Evolutionary conservation across 495 filamentous ascomycete genomes (phyloP).

Genomic region (Cetradonia linearis): DNA sequence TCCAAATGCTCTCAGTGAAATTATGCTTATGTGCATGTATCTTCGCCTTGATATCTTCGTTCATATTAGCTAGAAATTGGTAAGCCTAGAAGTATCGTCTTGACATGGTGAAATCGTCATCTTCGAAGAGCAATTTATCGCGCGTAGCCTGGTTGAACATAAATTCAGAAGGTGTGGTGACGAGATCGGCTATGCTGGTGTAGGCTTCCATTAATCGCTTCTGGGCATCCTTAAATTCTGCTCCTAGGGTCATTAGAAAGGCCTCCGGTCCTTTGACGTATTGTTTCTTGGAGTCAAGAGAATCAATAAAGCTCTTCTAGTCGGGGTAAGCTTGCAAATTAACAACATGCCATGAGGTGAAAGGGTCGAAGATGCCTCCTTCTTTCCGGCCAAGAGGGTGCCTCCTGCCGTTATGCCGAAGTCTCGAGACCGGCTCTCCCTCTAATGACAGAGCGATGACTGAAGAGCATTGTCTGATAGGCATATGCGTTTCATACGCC

Average conservation of each 20-base stretch:
- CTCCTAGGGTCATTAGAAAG: conserved; percentile 39
- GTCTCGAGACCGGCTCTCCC: conserved; percentile 30
- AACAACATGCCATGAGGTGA: conserved; percentile 43
- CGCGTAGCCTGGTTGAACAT: conserved; percentile 42
- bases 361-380: conserved; percentile 39
- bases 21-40: conserved; percentile 37
- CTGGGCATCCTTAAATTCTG: conserved; percentile 43
- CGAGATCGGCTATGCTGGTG: conserved; percentile 37
- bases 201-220: conserved; percentile 40
- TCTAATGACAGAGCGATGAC: conserved; percentile 40
- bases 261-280: conserved; percentile 46
- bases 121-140: conserved; percentile 48
- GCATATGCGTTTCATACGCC: conserved; percentile 33
- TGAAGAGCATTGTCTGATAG: conserved; percentile 40
- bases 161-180: conserved; percentile 43
- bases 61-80: conserved; percentile 46
- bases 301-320: conserved; percentile 38
- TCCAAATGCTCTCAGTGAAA: conserved; percentile 44
- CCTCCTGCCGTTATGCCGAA: conserved; percentile 31
- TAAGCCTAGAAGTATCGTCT: conserved; percentile 49
- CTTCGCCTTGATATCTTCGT: conserved; percentile 45
- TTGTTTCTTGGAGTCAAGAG: conserved; percentile 35
- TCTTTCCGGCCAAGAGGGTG: conserved; percentile 24
- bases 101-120: conserved; percentile 43
- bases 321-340: conserved; percentile 45